Percentiles rank a stretch among this genome's conserved stretches.
Conservation (phyloP, 2,329 filamentous ascomycete genomes). For the Fonsecaea pedrosoi region DNA sequence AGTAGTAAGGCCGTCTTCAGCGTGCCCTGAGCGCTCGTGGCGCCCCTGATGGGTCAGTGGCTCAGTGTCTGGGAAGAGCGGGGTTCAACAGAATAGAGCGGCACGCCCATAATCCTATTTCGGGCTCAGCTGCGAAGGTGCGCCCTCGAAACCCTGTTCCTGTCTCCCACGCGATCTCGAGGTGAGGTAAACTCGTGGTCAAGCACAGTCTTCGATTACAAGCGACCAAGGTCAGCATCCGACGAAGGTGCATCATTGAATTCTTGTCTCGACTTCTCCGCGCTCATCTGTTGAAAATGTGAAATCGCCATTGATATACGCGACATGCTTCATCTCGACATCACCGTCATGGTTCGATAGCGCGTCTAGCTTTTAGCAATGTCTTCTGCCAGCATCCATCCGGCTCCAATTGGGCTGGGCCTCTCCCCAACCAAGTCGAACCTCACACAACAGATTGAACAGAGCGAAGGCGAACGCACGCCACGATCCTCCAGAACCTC, state of each 20-base stretch:
- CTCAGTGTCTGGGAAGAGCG: not conserved
- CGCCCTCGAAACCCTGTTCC: not conserved
- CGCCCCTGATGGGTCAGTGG: not conserved
- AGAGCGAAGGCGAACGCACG: slow-evolving; percentile 36
- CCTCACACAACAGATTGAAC: slow-evolving; percentile 38
- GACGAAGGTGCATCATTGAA: not conserved
- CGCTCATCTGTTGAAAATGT: not conserved
- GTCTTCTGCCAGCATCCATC: slow-evolving; percentile 37
- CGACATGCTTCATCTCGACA: slow-evolving; percentile 1
- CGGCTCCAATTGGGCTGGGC: slow-evolving; percentile 23
- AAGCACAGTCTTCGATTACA: not conserved
- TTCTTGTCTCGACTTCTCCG: not conserved
- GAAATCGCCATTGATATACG: not conserved
- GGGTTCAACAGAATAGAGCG: not conserved
- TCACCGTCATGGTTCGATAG: slow-evolving; percentile 9
- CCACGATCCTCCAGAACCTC: slow-evolving; percentile 31
- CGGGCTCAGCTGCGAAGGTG: not conserved
- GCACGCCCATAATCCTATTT: not conserved
- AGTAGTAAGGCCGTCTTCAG: no score
- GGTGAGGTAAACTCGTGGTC: not conserved
- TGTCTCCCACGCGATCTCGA: not conserved
- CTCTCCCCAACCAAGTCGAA: slow-evolving; percentile 33
- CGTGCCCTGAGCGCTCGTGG: no score
- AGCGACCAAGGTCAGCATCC: not conserved
- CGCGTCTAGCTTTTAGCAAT: slow-evolving; percentile 21